These are phyloP conservation scores for Zasmidium cellare DNA, from an alignment of 2,329 filamentous ascomycete species.

Conservation along the genomic window DNA sequence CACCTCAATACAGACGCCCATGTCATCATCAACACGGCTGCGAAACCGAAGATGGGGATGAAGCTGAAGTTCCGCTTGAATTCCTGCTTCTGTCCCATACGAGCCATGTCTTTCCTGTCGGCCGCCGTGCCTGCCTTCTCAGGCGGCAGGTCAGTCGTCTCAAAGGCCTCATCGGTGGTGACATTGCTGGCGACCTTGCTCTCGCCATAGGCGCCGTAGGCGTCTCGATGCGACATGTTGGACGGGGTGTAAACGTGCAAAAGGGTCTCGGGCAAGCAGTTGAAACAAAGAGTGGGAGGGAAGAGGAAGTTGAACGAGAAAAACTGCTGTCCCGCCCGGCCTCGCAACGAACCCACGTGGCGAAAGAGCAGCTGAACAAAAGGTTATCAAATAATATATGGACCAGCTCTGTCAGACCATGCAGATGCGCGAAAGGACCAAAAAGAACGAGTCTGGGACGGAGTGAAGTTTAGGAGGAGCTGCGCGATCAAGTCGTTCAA, in stretches of 20 bases:
- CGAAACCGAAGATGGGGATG: conserved; percentile 31
- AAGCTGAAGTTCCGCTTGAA: conserved; percentile 22
- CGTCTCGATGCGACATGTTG: conserved; percentile 13
- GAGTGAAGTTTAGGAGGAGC: neutral
- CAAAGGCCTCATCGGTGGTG: conserved; percentile 16
- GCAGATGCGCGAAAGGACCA: neutral
- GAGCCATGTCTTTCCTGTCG: conserved; percentile 22
- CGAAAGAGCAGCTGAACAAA: neutral
- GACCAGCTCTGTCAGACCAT: neutral
- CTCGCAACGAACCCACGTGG: neutral
- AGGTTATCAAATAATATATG: neutral
- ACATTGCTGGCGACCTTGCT: conserved; percentile 10
- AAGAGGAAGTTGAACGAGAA: neutral
- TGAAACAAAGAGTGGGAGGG: neutral
- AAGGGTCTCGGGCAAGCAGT: neutral
- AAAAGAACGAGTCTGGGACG: neutral
- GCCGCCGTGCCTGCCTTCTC: conserved; percentile 22
- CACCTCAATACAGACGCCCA: conserved; percentile 26
- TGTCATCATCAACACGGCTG: conserved; percentile 32
- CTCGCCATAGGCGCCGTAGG: conserved; percentile 12
- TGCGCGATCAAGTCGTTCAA: neutral
- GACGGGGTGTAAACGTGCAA: neutral
- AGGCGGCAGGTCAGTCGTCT: conserved; percentile 17
- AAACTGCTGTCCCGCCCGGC: neutral
- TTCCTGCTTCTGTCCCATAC: conserved; percentile 25